Percentiles rank a stretch among this genome's conserved stretches.
phyloP scores from a whole-genome alignment of 73 alveolate species.

The Blepharisma japonicum region DNA sequence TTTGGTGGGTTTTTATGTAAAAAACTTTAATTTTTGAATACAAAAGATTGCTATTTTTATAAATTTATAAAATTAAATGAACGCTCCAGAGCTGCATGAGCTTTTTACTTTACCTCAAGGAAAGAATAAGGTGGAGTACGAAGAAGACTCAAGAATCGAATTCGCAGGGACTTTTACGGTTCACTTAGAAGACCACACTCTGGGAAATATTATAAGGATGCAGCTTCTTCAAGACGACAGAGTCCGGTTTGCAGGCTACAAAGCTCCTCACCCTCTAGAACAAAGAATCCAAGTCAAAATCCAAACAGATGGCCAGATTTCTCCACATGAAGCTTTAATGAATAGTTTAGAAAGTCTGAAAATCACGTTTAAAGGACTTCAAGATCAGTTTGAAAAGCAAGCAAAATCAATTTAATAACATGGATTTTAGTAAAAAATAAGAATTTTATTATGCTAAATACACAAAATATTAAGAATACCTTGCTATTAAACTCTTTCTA shows the following conservation, averaged over 20 bases:
- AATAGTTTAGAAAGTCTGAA: slow-evolving; percentile 26
- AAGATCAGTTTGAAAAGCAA: slow-evolving; percentile 19
- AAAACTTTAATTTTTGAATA: no score
- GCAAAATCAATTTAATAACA: slow-evolving; percentile 11
- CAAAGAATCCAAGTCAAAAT: slow-evolving; percentile 73
- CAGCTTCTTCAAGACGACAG: slow-evolving; percentile 79
- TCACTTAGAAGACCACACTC: slow-evolving; percentile 86
- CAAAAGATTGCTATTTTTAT: no score
- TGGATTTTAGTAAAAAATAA: no score
- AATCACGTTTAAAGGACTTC: slow-evolving; percentile 4
- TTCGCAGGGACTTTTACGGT: slow-evolving; percentile 69
- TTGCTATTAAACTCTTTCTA: no score
- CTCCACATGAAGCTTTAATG: slow-evolving; percentile 34
- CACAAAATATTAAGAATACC: no score
- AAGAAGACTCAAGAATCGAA: slow-evolving; percentile 54
- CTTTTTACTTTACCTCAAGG: slow-evolving; percentile 54
- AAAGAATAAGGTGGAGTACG: slow-evolving; percentile 36
- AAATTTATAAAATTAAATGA: slow-evolving; percentile 31
- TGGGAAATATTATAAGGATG: slow-evolving; percentile 87
- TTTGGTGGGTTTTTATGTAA: no score
- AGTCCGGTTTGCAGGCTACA: slow-evolving; percentile 89
- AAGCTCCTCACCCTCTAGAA: slow-evolving; percentile 94
- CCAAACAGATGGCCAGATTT: slow-evolving; percentile 62
- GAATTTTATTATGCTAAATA: no score
- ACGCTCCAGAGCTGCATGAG: slow-evolving; percentile 58